Evolutionary conservation across 345 rosid genomes (phyloP).

Genomic region (Ceriops decandra): DNA sequence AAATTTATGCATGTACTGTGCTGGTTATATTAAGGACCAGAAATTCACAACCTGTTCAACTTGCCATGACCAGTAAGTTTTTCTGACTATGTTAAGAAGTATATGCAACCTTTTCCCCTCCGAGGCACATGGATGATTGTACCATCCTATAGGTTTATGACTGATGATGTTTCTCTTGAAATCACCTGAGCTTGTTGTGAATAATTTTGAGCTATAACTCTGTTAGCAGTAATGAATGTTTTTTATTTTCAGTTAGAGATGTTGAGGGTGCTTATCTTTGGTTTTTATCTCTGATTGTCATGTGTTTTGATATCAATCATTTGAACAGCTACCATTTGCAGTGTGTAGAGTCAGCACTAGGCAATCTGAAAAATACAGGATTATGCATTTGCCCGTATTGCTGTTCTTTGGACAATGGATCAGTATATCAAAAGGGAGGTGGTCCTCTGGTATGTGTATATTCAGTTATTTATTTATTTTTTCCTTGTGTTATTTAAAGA

Average conservation of each 20-base stretch:
- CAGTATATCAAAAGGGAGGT: conserved; percentile 23
- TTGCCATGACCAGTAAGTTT: conserved; percentile 61
- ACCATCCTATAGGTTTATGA: neutral
- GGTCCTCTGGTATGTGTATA: conserved; percentile 39
- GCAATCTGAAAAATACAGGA: conserved; percentile 20
- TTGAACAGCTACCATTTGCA: conserved; percentile 56
- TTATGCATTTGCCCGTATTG: conserved; percentile 46
- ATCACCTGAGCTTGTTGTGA: conserved; percentile 2
- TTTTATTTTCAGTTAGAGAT: neutral
- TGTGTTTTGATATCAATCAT: conserved; percentile 14
- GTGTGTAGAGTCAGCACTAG: conserved; percentile 39
- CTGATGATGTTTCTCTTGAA: neutral
- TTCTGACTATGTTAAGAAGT: conserved; percentile 6
- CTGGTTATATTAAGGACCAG: conserved; percentile 30
- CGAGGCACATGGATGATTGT: neutral
- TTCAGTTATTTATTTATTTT: conserved; percentile 7
- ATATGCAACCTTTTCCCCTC: neutral
- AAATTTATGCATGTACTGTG: conserved; percentile 38
- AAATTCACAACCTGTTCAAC: conserved; percentile 36
- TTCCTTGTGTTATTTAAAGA: conserved; percentile 2
- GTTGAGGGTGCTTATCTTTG: neutral
- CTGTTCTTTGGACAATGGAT: conserved; percentile 26
- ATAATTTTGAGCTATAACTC: neutral
- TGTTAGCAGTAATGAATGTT: neutral
- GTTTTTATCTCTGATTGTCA: neutral